phyloP scores from a whole-genome alignment of 108 stramenopile species.

The Cyclotella atomus region DNA sequence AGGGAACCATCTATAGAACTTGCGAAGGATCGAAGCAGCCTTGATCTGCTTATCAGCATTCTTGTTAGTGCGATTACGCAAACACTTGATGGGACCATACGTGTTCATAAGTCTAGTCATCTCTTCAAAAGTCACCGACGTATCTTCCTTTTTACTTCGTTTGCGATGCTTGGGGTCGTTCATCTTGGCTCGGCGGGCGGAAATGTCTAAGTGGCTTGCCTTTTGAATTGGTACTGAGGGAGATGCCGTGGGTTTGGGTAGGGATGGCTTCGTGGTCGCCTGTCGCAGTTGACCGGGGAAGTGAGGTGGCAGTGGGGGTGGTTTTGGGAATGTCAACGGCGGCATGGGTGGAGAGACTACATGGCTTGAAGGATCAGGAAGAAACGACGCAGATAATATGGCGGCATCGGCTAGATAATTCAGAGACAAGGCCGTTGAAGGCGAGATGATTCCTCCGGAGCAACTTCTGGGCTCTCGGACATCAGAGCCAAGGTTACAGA shows the following conservation, averaged over 20 bases:
- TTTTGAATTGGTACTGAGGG: background rate
- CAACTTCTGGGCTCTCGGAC: background rate
- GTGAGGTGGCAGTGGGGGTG: background rate
- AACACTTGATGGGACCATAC: constrained; percentile 47
- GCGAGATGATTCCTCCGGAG: background rate
- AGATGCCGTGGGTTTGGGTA: background rate
- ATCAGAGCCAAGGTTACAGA: constrained; percentile 5
- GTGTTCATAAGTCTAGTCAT: constrained; percentile 44
- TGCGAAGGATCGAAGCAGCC: constrained; percentile 35
- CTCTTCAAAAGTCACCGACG: constrained; percentile 39
- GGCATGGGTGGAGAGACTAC: background rate
- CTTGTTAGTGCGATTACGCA: constrained; percentile 26
- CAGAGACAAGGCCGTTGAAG: background rate
- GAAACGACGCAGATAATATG: background rate
- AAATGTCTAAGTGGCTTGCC: background rate
- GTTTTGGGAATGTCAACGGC: background rate
- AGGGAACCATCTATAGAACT: constrained; percentile 55
- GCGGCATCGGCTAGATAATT: background rate
- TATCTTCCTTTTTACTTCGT: background rate
- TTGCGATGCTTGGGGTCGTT: background rate
- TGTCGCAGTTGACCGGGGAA: background rate
- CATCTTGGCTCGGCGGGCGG: background rate
- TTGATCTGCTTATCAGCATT: constrained; percentile 32
- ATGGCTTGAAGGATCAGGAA: background rate
- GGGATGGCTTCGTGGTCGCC: background rate